Evolutionary conservation across 331 rosid genomes (phyloP).

Genomic region (Quercus phellos): DNA sequence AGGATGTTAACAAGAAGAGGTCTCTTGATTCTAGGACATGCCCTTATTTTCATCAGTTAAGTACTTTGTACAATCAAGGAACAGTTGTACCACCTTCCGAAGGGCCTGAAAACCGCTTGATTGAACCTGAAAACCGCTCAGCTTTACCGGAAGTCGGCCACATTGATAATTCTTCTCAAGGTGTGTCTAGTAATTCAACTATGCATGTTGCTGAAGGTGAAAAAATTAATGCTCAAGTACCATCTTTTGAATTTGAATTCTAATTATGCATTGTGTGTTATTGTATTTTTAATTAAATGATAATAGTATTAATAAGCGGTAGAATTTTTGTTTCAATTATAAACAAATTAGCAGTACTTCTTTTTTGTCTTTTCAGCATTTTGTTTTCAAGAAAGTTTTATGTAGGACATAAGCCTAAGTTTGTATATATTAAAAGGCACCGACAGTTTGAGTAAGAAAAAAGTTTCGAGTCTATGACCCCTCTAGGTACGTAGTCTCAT

Average conservation of each 20-base stretch:
- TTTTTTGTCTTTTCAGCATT: too few relatives aligned
- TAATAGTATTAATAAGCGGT: neutral
- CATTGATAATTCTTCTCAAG: slow-evolving; percentile 22
- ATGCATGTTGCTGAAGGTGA: slow-evolving; percentile 38
- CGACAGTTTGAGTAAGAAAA: neutral
- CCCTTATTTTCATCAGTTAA: slow-evolving; percentile 73
- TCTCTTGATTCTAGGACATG: slow-evolving; percentile 82
- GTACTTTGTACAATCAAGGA: slow-evolving; percentile 57
- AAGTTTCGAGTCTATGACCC: neutral
- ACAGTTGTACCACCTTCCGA: slow-evolving; percentile 34
- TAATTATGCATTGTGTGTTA: slow-evolving; percentile 33
- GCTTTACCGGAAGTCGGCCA: neutral
- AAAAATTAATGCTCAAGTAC: slow-evolving; percentile 32
- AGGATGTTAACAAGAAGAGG: slow-evolving; percentile 70
- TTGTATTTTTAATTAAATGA: slow-evolving; percentile 7
- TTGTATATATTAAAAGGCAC: neutral
- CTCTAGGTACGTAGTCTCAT: neutral
- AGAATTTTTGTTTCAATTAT: neutral
- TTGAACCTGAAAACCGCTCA: neutral
- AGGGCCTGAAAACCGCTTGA: slow-evolving; percentile 5
- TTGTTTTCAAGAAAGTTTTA: too few relatives aligned
- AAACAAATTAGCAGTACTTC: too few relatives aligned
- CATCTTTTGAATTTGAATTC: slow-evolving; percentile 60
- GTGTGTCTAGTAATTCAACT: slow-evolving; percentile 26
- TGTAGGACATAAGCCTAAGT: neutral